Conservation (phyloP, 345 rosid species). For the Acer yangbiense region DNA sequence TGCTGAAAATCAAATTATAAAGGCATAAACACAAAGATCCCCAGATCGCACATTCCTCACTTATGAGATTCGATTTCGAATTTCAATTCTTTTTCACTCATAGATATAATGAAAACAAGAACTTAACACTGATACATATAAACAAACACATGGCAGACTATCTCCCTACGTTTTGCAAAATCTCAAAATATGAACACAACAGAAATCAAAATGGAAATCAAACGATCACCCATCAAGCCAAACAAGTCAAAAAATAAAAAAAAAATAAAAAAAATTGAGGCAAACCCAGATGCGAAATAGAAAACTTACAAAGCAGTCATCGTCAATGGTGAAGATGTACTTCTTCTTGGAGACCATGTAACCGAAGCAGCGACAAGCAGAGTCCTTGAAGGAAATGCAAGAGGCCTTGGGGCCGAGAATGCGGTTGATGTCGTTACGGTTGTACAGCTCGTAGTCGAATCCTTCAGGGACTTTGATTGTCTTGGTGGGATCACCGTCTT, state of each 20-base stretch:
- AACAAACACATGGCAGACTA: too few species aligned
- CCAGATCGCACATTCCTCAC: too few species aligned
- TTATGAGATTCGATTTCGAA: too few species aligned
- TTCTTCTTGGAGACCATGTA: slow-evolving; percentile 98
- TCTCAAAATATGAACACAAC: not conserved
- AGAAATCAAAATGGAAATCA: slow-evolving; percentile 14
- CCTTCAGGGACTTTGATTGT: slow-evolving; percentile 84
- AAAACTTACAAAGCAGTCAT: slow-evolving; percentile 89
- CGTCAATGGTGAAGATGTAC: slow-evolving; percentile 95
- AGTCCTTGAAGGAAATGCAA: slow-evolving; percentile 95
- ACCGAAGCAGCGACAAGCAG: slow-evolving; percentile 97
- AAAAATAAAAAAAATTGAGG: too few species aligned
- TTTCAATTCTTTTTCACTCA: too few species aligned
- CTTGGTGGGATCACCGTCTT: slow-evolving; percentile 94
- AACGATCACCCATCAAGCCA: not conserved
- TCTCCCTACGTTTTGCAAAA: too few species aligned
- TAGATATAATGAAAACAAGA: too few species aligned
- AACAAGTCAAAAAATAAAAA: too few species aligned
- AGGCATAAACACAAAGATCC: too few species aligned
- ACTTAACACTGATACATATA: too few species aligned
- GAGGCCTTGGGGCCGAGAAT: slow-evolving; percentile 93
- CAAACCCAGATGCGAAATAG: slow-evolving; percentile 17
- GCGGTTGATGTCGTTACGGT: slow-evolving; percentile 83
- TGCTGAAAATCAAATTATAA: too few species aligned
- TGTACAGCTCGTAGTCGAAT: slow-evolving; percentile 88